phyloP scores from a whole-genome alignment of 73 alveolate species.

The Stentor coeruleus region DNA sequence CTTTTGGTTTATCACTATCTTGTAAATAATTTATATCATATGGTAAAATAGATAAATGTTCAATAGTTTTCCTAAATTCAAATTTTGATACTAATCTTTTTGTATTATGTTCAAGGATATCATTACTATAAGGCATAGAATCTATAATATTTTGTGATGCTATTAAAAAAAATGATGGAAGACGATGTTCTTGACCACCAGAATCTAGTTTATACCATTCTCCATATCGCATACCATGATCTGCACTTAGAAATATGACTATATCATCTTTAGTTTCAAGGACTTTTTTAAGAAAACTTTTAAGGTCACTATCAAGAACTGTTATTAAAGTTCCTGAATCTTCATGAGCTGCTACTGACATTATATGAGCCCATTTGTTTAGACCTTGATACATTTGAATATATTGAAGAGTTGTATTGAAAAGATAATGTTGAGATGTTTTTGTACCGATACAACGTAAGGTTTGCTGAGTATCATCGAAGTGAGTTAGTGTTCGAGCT shows the following conservation, averaged over 20 bases:
- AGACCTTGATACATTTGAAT: neutral
- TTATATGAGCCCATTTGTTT: conserved; percentile 15
- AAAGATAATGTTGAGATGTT: neutral
- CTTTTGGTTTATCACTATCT: no score
- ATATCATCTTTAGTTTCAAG: neutral
- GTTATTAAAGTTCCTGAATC: conserved; percentile 18
- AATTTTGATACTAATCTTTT: no score
- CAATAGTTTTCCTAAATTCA: no score
- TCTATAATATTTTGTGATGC: neutral
- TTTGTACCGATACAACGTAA: neutral
- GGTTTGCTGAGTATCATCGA: neutral
- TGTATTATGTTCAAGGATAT: no score
- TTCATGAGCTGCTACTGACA: conserved; percentile 9
- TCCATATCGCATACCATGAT: conserved; percentile 28
- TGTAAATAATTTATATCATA: no score
- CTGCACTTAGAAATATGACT: conserved; percentile 4
- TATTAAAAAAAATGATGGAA: neutral
- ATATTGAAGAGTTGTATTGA: neutral
- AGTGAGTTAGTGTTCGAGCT: neutral
- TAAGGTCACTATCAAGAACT: neutral
- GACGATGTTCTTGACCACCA: neutral
- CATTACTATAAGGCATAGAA: no score
- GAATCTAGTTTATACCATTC: conserved; percentile 1
- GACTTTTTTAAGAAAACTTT: neutral
- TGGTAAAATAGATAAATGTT: no score